Base-by-base conservation (phyloP, 805 yeast species). In the Yamadazyma tumulicola region DNA sequence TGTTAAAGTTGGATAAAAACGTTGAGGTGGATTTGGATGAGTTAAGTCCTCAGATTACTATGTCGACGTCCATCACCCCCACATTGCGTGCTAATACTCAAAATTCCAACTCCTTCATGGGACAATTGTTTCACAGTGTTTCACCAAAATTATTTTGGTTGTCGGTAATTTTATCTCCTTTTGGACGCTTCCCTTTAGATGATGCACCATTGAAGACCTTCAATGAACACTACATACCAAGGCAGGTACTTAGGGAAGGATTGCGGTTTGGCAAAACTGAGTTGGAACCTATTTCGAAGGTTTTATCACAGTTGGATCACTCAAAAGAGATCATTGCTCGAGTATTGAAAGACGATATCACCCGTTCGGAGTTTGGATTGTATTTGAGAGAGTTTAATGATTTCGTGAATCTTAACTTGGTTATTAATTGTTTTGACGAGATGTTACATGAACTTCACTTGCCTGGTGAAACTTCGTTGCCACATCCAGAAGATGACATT, bases 161-260 rank as follows among this genome's bases (percentile, higher is more conserved):
- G 17, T 53, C 74, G 0, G 52, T 73, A 3, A 60, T 79, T 1
- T 54, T 84, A 29, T 55, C 61, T 19, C 78, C 77, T 2, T 81
- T 77, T 69, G 24, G 29, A 19, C 53, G 59, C 2, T 61, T 57
- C 11, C 34, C 62, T 10, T 47, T 47, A 16, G 64, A 72, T 3
- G 46, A 50, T n/a, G 51, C 59, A n/a, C 65, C 59, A 37, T 48
- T 59, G n/a, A 65, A 59, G 38, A 72, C 67, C 41, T 48, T 38
- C 28, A 57, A 30, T 51, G 54, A 33, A 6, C 46, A 42, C 5
- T 58, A 54, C 33, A 79, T 77, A 1, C 60, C 72, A 1, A 75
- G 70, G 29, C 47, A 72, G 23, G 69, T 84, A 6, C 55, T 85
- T 20, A 72, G 75, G 45, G 87, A 84, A 39, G 91, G 94, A 0